Evolutionary conservation across 768 basidiomycete genomes (phyloP).

Genomic region (Pleurotus sapidus): DNA sequence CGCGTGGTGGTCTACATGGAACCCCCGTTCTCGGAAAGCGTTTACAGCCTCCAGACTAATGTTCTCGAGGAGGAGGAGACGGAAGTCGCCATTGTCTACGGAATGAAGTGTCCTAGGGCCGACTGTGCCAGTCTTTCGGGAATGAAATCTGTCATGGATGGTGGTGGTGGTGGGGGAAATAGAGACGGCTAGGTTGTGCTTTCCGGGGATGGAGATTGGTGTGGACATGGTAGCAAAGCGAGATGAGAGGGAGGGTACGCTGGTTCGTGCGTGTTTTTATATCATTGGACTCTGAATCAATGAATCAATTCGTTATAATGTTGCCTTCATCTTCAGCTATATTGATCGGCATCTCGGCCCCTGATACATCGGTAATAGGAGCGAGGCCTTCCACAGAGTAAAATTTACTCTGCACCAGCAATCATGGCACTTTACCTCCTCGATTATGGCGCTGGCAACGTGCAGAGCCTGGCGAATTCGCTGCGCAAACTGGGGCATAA

Average conservation of each 20-base stretch:
- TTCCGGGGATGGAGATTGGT: slow-evolving; percentile 43
- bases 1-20: slow-evolving; percentile 85
- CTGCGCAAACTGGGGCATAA: slow-evolving; percentile 78
- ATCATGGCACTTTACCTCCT: slow-evolving; percentile 73
- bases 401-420: slow-evolving; percentile 1
- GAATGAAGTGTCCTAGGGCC: slow-evolving; percentile 77
- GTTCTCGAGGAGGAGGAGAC: slow-evolving; percentile 89
- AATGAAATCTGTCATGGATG: slow-evolving; percentile 43
- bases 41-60: slow-evolving; percentile 89
- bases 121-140: slow-evolving; percentile 32
- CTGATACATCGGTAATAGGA: neutral
- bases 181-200: slow-evolving; percentile 39
- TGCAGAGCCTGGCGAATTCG: slow-evolving; percentile 91
- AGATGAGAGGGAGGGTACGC: neutral
- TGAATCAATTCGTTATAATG: neutral
- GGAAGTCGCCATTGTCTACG: slow-evolving; percentile 75
- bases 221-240: slow-evolving; percentile 36
- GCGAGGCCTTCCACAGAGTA: slow-evolving; percentile 1
- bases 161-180: slow-evolving; percentile 46
- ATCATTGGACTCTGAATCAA: neutral
- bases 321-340: no score
- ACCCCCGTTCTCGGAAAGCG: slow-evolving; percentile 78
- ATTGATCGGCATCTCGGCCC: slow-evolving; percentile 5
- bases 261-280: neutral
- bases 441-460: slow-evolving; percentile 96